Evolutionary conservation across 345 rosid species (phyloP), one percentile per base, ranked within the genome.

Genomic region (Psidium friedrichsthalianum): DNA sequence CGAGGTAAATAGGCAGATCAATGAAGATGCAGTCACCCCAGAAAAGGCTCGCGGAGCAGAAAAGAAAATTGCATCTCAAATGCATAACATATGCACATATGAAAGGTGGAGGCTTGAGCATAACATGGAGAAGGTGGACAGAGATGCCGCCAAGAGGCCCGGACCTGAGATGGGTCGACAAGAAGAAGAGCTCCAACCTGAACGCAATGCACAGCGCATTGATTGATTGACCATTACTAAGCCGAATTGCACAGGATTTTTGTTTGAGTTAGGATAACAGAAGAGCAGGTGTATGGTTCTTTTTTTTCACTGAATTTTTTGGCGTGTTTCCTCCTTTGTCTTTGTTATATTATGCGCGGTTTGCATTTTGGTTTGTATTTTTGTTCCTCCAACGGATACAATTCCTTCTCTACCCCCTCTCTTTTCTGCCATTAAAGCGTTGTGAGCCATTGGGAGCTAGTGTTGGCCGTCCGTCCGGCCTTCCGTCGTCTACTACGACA

Each of bases 41-140:
- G 91, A 88, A 11, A 93, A 94, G 87, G 56, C 86, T 83, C 82
- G 57, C 11, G 82, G 61, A 42, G 85, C 24, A 84, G 86, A 85
- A 81, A 76, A 86, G 82, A 78, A 83, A 61, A 74, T 57, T 56
- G 83, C 53, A 84, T 58, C 76, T 58, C 88, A 86, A 85, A 51
- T 51, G 52, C 88, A 69, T 51, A 42, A 83, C 80, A 74, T 81
- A 59, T 78, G 61, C 69, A 27, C 84, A n/a, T 61, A 59, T 74
- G 90, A 86, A 58, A 74, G 56, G 86, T 85, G n/a, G 76, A 64
- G 61, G 49, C 86, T 80, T 36, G 90, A 87, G 27, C 86, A 84
- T 85, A 1, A 24, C 40, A 5, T 40, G 9, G 36, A 36, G 36
- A 25, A 44, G 58, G 25, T 56, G 25, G 58, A 56, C 5, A 44